Evolutionary conservation across 805 yeast genomes (phyloP).

Genomic region (Saccharomycopsis microspora): DNA sequence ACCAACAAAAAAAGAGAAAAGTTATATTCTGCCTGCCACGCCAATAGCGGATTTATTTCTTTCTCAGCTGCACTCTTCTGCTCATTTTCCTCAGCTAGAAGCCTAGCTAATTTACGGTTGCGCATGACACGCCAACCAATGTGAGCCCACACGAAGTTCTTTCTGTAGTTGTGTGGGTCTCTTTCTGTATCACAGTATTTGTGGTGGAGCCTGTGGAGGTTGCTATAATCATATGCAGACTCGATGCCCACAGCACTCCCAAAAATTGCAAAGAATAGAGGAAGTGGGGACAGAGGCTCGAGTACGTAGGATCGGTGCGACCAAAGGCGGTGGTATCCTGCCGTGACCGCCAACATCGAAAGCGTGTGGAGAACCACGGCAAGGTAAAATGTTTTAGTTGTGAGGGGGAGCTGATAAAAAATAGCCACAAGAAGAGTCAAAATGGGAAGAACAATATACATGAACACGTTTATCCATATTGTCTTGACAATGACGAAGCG

Average conservation of each 20-base stretch:
- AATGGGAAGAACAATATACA: slow-evolving; percentile 8
- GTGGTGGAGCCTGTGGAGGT: slow-evolving; percentile 84
- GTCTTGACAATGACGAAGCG: slow-evolving; percentile 4
- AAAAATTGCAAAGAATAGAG: slow-evolving; percentile 31
- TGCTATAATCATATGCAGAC: slow-evolving; percentile 67
- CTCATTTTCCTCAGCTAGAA: slow-evolving; percentile 3
- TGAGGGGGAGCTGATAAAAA: slow-evolving; percentile 29
- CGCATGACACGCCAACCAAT: slow-evolving; percentile 77
- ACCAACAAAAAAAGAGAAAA: slow-evolving; percentile 36
- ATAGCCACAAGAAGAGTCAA: background rate
- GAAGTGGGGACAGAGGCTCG: slow-evolving; percentile 30
- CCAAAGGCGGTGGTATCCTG: slow-evolving; percentile 75
- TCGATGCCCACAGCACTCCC: slow-evolving; percentile 74
- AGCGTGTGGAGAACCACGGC: slow-evolving; percentile 42
- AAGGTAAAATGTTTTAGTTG: slow-evolving; percentile 39
- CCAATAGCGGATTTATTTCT: slow-evolving; percentile 25
- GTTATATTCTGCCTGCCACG: slow-evolving; percentile 69
- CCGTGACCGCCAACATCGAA: slow-evolving; percentile 65
- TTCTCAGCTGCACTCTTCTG: slow-evolving; percentile 24
- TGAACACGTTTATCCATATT: slow-evolving; percentile 5
- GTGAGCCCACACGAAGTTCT: slow-evolving; percentile 75
- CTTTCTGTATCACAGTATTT: slow-evolving; percentile 77
- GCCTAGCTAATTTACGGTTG: slow-evolving; percentile 1
- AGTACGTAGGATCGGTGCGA: slow-evolving; percentile 50
- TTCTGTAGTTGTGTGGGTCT: slow-evolving; percentile 79